Conservation (phyloP, 345 rosid species). For the Salix koriyanagi region DNA sequence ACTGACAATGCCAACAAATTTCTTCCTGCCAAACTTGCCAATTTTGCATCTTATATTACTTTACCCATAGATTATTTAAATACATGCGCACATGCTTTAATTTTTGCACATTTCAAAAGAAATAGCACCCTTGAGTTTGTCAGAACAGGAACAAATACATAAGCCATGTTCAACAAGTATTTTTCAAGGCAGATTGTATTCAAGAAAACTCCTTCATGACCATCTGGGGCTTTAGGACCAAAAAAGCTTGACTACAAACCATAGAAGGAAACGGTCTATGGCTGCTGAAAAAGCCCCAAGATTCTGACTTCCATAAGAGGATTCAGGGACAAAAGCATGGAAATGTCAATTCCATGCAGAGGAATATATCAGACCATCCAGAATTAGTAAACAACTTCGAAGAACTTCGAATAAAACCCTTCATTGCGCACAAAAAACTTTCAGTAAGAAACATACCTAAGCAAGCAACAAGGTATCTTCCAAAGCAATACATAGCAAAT, state of each 20-base stretch:
- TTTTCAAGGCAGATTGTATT: neutral
- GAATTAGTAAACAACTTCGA: neutral
- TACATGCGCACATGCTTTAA: neutral
- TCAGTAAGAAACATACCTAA: conserved; percentile 53
- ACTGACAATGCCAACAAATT: neutral
- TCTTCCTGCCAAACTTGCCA: neutral
- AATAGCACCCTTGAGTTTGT: neutral
- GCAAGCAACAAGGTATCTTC: conserved; percentile 97
- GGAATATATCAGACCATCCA: neutral
- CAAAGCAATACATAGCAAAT: conserved; percentile 99
- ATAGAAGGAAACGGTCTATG: neutral
- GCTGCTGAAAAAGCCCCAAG: neutral
- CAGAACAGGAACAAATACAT: neutral
- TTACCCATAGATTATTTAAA: neutral
- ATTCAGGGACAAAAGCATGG: neutral
- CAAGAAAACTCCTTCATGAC: neutral
- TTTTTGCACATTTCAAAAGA: conserved; percentile 1
- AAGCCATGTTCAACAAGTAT: neutral
- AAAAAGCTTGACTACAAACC: neutral
- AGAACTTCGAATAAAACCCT: neutral
- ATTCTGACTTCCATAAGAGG: neutral
- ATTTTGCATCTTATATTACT: neutral
- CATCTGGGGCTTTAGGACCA: neutral
- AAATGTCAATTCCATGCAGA: neutral
- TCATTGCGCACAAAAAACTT: neutral